Percentiles rank a stretch among this genome's conserved stretches.
Evolutionary conservation across 2,329 filamentous ascomycete species (phyloP).

Genomic region (Alternaria tenuissima): DNA sequence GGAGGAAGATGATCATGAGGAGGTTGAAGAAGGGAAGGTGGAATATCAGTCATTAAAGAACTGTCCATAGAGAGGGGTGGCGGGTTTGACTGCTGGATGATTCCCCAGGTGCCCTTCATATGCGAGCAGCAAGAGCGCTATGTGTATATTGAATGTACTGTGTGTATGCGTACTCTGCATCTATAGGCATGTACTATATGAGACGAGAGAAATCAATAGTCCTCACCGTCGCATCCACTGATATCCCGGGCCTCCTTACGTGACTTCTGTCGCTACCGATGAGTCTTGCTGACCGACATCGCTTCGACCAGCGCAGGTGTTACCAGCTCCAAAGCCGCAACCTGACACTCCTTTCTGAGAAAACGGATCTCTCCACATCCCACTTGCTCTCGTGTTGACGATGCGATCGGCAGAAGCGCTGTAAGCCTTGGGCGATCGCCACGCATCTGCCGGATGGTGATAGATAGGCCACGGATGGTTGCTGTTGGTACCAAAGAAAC

Average conservation of each 20-base stretch:
- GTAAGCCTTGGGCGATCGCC: not conserved
- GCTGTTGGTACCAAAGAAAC: not conserved
- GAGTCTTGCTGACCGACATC: not conserved
- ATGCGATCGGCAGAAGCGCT: not conserved
- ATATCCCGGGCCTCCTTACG: not conserved
- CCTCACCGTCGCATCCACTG: not conserved
- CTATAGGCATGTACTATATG: not conserved
- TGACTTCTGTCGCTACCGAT: not conserved
- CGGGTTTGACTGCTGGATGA: not conserved
- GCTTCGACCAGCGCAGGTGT: not conserved
- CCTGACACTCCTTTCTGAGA: not conserved
- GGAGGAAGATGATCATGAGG: slow-evolving; percentile 62
- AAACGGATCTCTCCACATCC: not conserved
- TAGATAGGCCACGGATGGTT: not conserved
- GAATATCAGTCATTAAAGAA: slow-evolving; percentile 44
- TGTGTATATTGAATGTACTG: slow-evolving; percentile 24
- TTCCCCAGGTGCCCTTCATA: not conserved
- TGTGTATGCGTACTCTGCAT: slow-evolving; percentile 11
- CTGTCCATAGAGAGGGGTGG: not conserved
- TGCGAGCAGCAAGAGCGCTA: not conserved
- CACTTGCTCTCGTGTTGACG: not conserved
- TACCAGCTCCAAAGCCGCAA: not conserved
- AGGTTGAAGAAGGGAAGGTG: slow-evolving; percentile 62
- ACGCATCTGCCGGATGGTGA: not conserved
- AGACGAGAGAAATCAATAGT: not conserved